Percentiles rank a stretch among this genome's conserved stretches.
phyloP scores from a whole-genome alignment of 2,329 filamentous ascomycete species.

The Myotisia sp. region DNA sequence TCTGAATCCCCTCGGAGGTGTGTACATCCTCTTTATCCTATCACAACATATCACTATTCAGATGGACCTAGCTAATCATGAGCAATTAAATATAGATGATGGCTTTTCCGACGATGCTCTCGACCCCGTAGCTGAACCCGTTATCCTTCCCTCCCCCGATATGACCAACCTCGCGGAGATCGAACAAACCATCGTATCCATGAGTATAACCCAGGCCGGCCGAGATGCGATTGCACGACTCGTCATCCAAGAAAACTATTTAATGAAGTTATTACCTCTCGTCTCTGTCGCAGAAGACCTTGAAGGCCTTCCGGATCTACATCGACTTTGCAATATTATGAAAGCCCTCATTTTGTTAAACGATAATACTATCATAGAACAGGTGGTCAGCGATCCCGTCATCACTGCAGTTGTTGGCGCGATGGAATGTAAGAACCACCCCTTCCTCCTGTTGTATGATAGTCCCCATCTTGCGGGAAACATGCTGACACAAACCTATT shows the following conservation, averaged over 20 bases:
- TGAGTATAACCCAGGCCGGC: conserved; percentile 58
- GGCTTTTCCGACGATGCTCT: conserved; percentile 76
- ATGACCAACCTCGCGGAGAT: conserved; percentile 74
- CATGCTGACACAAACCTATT: conserved; percentile 23
- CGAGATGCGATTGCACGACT: conserved; percentile 80
- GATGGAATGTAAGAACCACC: conserved; percentile 65
- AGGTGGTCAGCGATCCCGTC: conserved; percentile 77
- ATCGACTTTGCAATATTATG: conserved; percentile 93
- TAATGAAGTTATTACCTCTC: conserved; percentile 69
- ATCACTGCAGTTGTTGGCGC: conserved; percentile 88
- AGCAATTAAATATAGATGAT: conserved; percentile 46
- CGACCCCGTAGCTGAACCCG: conserved; percentile 51
- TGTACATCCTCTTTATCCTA: conserved; percentile 14
- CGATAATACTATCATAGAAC: conserved; percentile 87
- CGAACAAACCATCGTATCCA: conserved; percentile 66
- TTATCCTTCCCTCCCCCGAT: conserved; percentile 64
- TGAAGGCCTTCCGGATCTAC: conserved; percentile 72
- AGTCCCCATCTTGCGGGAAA: too few relatives aligned
- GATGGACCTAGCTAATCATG: conserved; percentile 16
- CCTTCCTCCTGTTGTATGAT: conserved; percentile 6
- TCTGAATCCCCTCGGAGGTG: conserved; percentile 49
- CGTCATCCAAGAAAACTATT: conserved; percentile 73
- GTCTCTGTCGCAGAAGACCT: conserved; percentile 83
- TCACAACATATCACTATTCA: conserved; percentile 1
- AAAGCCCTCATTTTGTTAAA: conserved; percentile 91